These are phyloP conservation scores for Medicago arabica DNA, from an alignment of 306 rosid genomes.

Conservation along the genomic window DNA sequence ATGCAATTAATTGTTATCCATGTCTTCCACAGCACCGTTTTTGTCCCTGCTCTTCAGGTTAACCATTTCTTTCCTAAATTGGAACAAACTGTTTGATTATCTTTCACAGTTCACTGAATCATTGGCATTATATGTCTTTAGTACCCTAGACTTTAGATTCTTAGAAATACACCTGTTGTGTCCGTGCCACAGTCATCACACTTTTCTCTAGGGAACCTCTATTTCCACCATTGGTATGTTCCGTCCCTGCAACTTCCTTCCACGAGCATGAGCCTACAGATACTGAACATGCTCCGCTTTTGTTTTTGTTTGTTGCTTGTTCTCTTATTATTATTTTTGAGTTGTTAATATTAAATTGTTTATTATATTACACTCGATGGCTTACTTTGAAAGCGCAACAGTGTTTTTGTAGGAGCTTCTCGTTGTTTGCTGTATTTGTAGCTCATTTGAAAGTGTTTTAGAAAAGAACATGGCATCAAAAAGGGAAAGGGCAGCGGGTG, in stretches of 20 bases:
- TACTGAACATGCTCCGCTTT: not conserved
- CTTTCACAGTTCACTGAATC: not conserved
- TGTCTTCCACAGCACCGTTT: not conserved
- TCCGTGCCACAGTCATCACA: not conserved
- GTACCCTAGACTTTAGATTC: not conserved
- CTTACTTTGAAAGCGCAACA: not conserved
- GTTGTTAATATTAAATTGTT: not conserved
- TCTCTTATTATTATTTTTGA: not conserved
- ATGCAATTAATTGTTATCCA: no score
- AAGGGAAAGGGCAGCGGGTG: conserved; percentile 45
- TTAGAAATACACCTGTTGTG: not conserved
- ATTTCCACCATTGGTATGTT: not conserved
- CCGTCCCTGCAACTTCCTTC: not conserved
- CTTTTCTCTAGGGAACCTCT: not conserved
- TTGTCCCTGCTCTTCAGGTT: not conserved
- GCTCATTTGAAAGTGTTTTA: conserved; percentile 18
- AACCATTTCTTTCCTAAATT: not conserved
- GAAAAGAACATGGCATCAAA: conserved; percentile 47
- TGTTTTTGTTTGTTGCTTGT: not conserved
- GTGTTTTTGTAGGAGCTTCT: not conserved
- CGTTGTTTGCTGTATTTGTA: conserved; percentile 1
- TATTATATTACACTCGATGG: not conserved
- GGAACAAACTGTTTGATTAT: not conserved
- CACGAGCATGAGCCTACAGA: not conserved
- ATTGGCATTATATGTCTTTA: not conserved